Conservation (phyloP, 805 yeast genomes). For the Isabelozyma pseudorhagii region DNA sequence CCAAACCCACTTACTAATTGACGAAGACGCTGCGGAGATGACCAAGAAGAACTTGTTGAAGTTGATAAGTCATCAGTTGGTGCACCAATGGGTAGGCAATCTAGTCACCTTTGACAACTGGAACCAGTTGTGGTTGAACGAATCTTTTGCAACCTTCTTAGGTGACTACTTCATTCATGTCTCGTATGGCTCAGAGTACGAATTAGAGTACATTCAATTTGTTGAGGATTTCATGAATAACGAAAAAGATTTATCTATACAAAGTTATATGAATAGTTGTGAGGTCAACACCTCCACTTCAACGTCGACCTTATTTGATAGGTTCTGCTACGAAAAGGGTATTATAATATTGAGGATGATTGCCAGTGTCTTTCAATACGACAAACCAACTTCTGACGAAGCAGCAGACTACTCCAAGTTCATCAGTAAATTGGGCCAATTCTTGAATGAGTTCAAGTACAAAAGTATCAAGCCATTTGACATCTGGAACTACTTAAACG, state of each 20-base stretch:
- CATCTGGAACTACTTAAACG: slow-evolving; percentile 46
- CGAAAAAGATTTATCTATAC: slow-evolving; percentile 33
- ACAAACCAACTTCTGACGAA: slow-evolving; percentile 6
- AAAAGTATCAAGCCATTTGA: slow-evolving; percentile 47
- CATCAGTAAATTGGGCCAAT: slow-evolving; percentile 25
- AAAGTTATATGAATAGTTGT: slow-evolving; percentile 24
- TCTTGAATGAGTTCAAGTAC: slow-evolving; percentile 30
- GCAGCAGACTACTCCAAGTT: slow-evolving; percentile 22
- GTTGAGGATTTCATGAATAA: slow-evolving; percentile 19
- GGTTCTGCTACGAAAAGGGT: slow-evolving; percentile 57
- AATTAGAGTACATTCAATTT: neutral
- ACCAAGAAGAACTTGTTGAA: slow-evolving; percentile 43
- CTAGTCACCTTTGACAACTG: slow-evolving; percentile 64
- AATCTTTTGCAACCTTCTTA: slow-evolving; percentile 73
- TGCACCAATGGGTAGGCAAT: slow-evolving; percentile 82
- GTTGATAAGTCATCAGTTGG: slow-evolving; percentile 66
- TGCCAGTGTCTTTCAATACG: slow-evolving; percentile 38
- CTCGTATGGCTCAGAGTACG: slow-evolving; percentile 13
- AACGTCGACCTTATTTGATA: slow-evolving; percentile 47
- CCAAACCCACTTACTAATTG: slow-evolving; percentile 41
- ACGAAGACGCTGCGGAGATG: slow-evolving; percentile 16
- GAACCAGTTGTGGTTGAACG: slow-evolving; percentile 72
- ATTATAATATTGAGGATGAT: slow-evolving; percentile 54
- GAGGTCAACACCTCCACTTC: slow-evolving; percentile 18
- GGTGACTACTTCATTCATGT: slow-evolving; percentile 41